Evolutionary conservation across 2,329 filamentous ascomycete species (phyloP).

Genomic region (Ophiostoma tasmaniense): DNA sequence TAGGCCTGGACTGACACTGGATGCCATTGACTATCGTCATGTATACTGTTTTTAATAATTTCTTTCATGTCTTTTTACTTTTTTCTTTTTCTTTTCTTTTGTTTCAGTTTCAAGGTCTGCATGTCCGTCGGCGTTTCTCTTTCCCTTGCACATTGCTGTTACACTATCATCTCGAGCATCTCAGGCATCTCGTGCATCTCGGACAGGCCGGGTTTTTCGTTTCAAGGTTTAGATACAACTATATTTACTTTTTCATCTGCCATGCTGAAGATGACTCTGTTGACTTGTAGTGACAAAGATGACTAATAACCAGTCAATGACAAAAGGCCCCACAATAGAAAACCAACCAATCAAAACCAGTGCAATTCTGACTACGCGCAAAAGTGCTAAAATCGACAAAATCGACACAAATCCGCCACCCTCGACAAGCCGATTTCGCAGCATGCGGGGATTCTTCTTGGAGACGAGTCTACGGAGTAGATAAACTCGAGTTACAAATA

Average conservation of each 20-base stretch:
- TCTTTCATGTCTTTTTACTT: background rate
- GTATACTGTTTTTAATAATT: slow-evolving; percentile 5
- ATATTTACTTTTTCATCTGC: background rate
- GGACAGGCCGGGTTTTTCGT: background rate
- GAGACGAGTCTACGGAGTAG: background rate
- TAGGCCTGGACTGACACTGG: slow-evolving; percentile 14
- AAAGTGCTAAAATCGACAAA: background rate
- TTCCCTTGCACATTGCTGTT: background rate
- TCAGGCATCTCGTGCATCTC: background rate
- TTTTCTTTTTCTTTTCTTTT: background rate
- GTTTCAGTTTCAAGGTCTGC: background rate
- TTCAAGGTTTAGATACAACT: too few species aligned
- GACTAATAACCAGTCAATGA: background rate
- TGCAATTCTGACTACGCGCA: slow-evolving; percentile 1
- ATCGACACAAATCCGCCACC: slow-evolving; percentile 14
- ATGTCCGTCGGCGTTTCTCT: slow-evolving; percentile 1
- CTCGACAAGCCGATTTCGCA: slow-evolving; percentile 18
- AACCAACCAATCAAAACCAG: slow-evolving; percentile 14
- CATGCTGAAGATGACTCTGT: background rate
- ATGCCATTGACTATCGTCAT: too few species aligned
- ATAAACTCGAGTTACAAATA: background rate
- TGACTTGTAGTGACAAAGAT: background rate
- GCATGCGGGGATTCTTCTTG: background rate
- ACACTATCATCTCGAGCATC: background rate
- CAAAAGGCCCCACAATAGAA: background rate